Evolutionary conservation across 1,284 basidiomycete genomes (phyloP), one percentile per base, ranked within the genome.

Genomic region (Uromyces viciae-fabae): DNA sequence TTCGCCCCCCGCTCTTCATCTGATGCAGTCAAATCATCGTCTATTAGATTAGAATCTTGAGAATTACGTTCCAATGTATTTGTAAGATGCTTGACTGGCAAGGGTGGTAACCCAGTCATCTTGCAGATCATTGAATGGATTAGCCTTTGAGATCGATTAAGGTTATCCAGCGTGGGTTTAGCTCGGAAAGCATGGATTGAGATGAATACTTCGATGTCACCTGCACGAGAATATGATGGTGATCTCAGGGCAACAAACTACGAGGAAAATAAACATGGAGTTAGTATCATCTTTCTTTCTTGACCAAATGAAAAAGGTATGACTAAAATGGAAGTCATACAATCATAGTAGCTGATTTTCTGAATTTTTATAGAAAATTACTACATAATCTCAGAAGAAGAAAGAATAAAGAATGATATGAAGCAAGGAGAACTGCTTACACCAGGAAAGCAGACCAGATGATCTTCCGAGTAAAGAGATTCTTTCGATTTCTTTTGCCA

Each of bases 391-490:
- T n/a, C n/a, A 62, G 17, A 33, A 25, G 31, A n/a, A n/a, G 31
- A 62, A 33, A 31, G n/a, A 58, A 9, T n/a, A 58, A 25, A n/a
- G n/a, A n/a, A n/a, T n/a, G n/a, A n/a, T n/a, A n/a, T n/a, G n/a
- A n/a, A n/a, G n/a, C n/a, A n/a, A n/a, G n/a, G n/a, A n/a, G n/a
- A n/a, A 15, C 11, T 56, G 56, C 75, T 77, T 52, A 77, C 75
- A 28, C 76, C 76, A 42, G 76, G 76, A 52, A 78, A 78, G 46
- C 66, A 69, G 46, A 78, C 76, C 0, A 78, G 56, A 66, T 78
- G 76, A 49, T 78, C 76, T 69, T 78, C 66, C 14, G 46, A 33
- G 54, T 60, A 56, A 66, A 22, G n/a, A 9, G 64, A 69, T 49
- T 68, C 43, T 25, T 60, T 54, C 22, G 69, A 71, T 38, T 54